phyloP scores from a whole-genome alignment of 2,329 filamentous ascomycete species.

The Teratosphaeria epicoccoides region DNA sequence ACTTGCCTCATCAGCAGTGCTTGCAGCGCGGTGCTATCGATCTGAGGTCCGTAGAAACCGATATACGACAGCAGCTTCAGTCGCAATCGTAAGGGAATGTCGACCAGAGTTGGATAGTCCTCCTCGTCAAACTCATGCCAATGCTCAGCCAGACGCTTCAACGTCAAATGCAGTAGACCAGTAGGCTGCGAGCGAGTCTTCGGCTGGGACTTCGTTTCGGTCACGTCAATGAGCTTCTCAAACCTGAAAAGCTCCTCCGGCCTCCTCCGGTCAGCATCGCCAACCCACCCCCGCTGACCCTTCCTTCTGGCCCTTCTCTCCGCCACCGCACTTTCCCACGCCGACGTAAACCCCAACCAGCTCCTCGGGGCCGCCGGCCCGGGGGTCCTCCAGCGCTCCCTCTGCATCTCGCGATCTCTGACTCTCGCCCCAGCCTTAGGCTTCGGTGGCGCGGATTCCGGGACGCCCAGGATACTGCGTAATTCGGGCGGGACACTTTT shows the following conservation, averaged over 20 bases:
- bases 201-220: slow-evolving; percentile 17
- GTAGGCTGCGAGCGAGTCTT: slow-evolving; percentile 12
- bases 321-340: slow-evolving; percentile 12
- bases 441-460: slow-evolving; percentile 35
- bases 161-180: slow-evolving; percentile 40
- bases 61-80: slow-evolving; percentile 47
- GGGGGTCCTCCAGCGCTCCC: slow-evolving; percentile 24
- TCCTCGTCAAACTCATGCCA: slow-evolving; percentile 49
- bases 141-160: slow-evolving; percentile 45
- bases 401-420: slow-evolving; percentile 21
- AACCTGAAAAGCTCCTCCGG: slow-evolving; percentile 20
- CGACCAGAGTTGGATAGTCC: slow-evolving; percentile 44
- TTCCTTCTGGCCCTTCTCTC: slow-evolving; percentile 11
- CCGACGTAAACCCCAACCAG: slow-evolving; percentile 29
- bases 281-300: slow-evolving; percentile 1
- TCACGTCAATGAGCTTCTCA: slow-evolving; percentile 9
- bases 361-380: slow-evolving; percentile 38
- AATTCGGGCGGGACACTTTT: slow-evolving; percentile 33
- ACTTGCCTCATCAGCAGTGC: slow-evolving; percentile 29
- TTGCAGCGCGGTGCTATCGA: slow-evolving; percentile 37
- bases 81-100: slow-evolving; percentile 43
- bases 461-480: slow-evolving; percentile 34
- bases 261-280: slow-evolving; percentile 15
- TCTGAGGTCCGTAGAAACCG: slow-evolving; percentile 37
- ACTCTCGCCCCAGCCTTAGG: slow-evolving; percentile 32